Base-by-base conservation (phyloP, 2,329 filamentous ascomycete species). In the Aureobasidium lini region DNA sequence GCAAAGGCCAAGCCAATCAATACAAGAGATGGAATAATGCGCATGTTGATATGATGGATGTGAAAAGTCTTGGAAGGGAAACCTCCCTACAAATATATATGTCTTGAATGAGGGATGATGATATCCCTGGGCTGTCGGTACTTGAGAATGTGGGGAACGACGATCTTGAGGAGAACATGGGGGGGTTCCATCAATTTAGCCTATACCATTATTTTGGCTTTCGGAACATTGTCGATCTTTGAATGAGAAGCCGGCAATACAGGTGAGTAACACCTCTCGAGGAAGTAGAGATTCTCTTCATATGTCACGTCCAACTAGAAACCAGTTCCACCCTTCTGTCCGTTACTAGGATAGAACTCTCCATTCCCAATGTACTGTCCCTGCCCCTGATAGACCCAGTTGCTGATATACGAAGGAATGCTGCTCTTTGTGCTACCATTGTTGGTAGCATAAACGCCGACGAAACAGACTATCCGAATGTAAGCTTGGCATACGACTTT, bases 1-100 rank as follows among this genome's bases (percentile, higher is more conserved):
- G 83, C 84, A 46, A 71, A 70, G 42, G 67, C 77, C 39, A 77
- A 65, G 66, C 64, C 62, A 6, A 59, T n/a, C 18, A 52, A 11
- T 13, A 18, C 40, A 13, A 62, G 42, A 16, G 53, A 36, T 36
- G 32, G 10, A 9, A 52, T 13, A 16, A 44, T 16, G 9, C 16
- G 37, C 46, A 59, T 49, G 10, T 39, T 34, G 31, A 54, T 7
- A 28, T 32, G 37, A 16, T 15, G 29, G 8, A 16, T 15, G 29
- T 4, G 6, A 23, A 28, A 16, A 52, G 13, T 6, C 3, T 40
- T 39, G 13, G 10, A 10, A 23, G 48, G 39, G 11, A 40, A 10
- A n/a, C 6, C 13, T 28, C 16, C 42, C 23, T 10, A 18, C 13
- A 23, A 3, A 23, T 23, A 23, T 32, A 42, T 29, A 18, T 31